A percentile compares a stretch with the other conserved stretches of the same genome.
phyloP scores from a whole-genome alignment of 2,329 filamentous ascomycete species.

The Dactylonectria macrodidyma region DNA sequence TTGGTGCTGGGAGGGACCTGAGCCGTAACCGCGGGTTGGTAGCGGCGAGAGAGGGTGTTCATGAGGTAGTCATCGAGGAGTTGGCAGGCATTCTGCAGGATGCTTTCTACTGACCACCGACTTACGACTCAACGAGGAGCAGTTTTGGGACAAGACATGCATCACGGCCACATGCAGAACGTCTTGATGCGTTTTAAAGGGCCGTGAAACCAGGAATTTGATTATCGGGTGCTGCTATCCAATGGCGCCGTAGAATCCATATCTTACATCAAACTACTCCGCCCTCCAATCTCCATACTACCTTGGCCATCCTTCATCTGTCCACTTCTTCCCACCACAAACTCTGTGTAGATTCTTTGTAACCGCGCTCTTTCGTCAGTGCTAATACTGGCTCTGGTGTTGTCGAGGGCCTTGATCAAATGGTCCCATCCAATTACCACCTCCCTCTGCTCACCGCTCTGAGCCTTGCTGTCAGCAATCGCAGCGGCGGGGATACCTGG shows the following conservation, averaged over 20 bases:
- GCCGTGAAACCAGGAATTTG: background rate
- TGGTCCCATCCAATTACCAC: conserved; percentile 90
- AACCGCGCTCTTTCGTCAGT: conserved; percentile 81
- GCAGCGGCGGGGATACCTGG: conserved; percentile 45
- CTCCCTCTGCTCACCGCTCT: conserved; percentile 67
- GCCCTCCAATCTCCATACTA: conserved; percentile 90
- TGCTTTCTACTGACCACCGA: conserved; percentile 13
- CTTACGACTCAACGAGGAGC: background rate
- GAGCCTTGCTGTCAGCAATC: conserved; percentile 47
- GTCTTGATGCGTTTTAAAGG: background rate
- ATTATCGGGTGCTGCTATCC: background rate
- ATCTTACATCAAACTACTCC: conserved; percentile 90
- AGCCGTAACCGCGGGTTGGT: conserved; percentile 54
- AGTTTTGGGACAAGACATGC: background rate
- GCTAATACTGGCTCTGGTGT: conserved; percentile 87
- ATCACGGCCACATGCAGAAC: background rate
- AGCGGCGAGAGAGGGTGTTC: conserved; percentile 61
- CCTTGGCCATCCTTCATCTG: conserved; percentile 96
- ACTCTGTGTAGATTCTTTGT: conserved; percentile 89
- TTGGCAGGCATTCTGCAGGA: conserved; percentile 44
- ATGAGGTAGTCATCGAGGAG: conserved; percentile 56
- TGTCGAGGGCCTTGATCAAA: conserved; percentile 81
- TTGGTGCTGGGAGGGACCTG: conserved; percentile 54
- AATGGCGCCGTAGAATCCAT: conserved; percentile 9
- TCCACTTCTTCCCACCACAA: conserved; percentile 91